These are phyloP conservation scores for Microdochium paspali DNA, from an alignment of 2,329 filamentous ascomycete genomes.

Conservation along the genomic window DNA sequence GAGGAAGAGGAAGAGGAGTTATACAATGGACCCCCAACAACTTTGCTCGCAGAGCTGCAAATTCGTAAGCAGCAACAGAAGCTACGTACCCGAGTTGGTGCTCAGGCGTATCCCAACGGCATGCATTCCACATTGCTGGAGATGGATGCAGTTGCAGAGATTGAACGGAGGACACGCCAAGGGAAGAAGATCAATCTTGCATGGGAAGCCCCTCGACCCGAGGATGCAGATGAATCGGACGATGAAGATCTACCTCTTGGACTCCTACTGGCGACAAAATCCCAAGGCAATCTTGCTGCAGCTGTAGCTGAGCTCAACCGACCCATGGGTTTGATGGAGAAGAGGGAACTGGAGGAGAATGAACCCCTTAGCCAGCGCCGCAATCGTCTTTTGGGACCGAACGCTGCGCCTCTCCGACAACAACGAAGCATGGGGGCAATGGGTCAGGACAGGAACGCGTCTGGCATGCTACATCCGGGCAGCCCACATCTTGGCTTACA, in stretches of 20 bases:
- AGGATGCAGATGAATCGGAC: conserved; percentile 14
- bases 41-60: conserved; percentile 84
- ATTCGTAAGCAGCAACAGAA: conserved; percentile 84
- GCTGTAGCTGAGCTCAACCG: conserved; percentile 47
- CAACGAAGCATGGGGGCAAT: conserved; percentile 36
- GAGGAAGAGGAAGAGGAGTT: conserved; percentile 36
- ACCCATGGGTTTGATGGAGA: conserved; percentile 69
- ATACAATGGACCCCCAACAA: conserved; percentile 71
- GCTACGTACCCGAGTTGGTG: conserved; percentile 61
- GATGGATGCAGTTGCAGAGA: conserved; percentile 81
- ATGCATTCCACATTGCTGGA: conserved; percentile 86
- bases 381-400: conserved; percentile 60
- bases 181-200: conserved; percentile 75
- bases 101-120: conserved; percentile 57
- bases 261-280: conserved; percentile 60
- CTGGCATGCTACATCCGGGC: conserved; percentile 13
- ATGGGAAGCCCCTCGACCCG: conserved; percentile 55
- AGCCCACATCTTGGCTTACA: conserved; percentile 19
- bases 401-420: conserved; percentile 27
- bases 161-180: conserved; percentile 66
- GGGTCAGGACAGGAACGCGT: conserved; percentile 16
- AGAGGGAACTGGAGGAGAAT: conserved; percentile 80
- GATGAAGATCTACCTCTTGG: conserved; percentile 71
- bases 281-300: conserved; percentile 36
- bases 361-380: conserved; percentile 76